phyloP scores from a whole-genome alignment of 164 flowering plant genomes.

The Macadamia tetraphylla region DNA sequence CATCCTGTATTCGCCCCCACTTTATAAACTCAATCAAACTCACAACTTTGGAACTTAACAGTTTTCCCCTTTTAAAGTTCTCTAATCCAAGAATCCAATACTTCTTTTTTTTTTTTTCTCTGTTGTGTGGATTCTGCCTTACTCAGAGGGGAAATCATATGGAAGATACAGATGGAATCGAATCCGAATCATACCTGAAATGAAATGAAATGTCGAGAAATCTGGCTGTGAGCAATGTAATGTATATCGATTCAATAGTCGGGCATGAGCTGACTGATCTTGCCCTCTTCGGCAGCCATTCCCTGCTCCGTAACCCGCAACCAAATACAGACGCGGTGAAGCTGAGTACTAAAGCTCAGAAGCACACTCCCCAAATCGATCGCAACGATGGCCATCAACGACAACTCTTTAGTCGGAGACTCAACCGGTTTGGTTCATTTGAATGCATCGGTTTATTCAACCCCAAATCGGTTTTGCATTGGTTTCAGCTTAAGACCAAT shows the following conservation, averaged over 20 bases:
- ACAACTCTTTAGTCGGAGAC: conserved; percentile 36
- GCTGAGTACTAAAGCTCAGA: conserved; percentile 69
- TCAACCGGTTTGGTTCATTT: too few relatives aligned
- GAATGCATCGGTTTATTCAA: too few relatives aligned
- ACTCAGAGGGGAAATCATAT: too few relatives aligned
- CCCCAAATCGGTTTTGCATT: too few relatives aligned
- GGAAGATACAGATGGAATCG: too few relatives aligned
- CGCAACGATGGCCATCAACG: conserved; percentile 76
- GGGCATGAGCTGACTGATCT: conserved; percentile 78
- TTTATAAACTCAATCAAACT: not conserved
- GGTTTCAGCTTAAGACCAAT: too few relatives aligned
- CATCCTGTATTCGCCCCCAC: not conserved
- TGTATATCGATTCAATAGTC: conserved; percentile 44
- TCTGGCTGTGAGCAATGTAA: not conserved
- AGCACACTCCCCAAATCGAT: conserved; percentile 93
- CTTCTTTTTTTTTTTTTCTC: too few relatives aligned
- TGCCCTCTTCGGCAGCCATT: conserved; percentile 57
- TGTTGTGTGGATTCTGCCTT: too few relatives aligned
- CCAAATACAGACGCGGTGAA: conserved; percentile 91
- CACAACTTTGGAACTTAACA: too few relatives aligned
- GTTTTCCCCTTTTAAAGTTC: too few relatives aligned
- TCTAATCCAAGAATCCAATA: too few relatives aligned
- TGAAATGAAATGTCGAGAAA: not conserved
- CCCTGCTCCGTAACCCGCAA: conserved; percentile 71
- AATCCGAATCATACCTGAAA: conserved; percentile 5